A percentile compares a stretch with the other conserved stretches of the same genome.
phyloP scores from a whole-genome alignment of 768 basidiomycete genomes.

The Hydnomerulius pinastri region DNA sequence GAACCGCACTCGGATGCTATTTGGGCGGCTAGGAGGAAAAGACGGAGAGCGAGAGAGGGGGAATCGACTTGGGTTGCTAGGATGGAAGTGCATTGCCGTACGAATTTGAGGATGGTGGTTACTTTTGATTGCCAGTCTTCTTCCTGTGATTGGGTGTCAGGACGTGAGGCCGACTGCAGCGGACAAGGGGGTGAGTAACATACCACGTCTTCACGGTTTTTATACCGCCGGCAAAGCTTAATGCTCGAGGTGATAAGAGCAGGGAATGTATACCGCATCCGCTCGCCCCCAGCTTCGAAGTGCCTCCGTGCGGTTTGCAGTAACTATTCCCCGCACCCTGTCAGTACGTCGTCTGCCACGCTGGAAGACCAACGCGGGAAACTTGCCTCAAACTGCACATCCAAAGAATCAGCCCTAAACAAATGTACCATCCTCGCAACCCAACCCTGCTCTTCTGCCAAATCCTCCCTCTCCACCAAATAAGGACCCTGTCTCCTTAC shows the following conservation, averaged over 20 bases:
- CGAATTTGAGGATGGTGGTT: constrained; percentile 89
- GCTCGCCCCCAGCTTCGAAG: constrained; percentile 89
- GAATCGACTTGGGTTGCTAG: constrained; percentile 93
- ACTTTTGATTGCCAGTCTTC: constrained; percentile 85
- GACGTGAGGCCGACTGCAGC: not conserved
- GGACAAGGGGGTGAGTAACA: constrained; percentile 17
- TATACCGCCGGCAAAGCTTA: constrained; percentile 91
- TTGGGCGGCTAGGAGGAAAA: constrained; percentile 95
- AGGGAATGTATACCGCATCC: constrained; percentile 97
- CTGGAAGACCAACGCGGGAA: too few relatives aligned
- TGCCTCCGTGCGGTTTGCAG: constrained; percentile 89
- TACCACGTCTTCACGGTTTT: constrained; percentile 74
- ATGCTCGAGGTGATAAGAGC: constrained; percentile 92
- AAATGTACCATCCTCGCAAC: constrained; percentile 97
- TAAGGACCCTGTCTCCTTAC: constrained; percentile 60
- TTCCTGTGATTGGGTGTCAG: constrained; percentile 52
- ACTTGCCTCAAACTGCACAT: constrained; percentile 85
- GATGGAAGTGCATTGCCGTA: constrained; percentile 90
- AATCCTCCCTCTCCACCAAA: constrained; percentile 77
- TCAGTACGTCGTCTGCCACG: not conserved
- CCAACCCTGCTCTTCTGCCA: constrained; percentile 99
- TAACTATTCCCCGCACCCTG: constrained; percentile 48
- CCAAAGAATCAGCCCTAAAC: constrained; percentile 85
- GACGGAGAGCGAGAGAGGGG: constrained; percentile 86
- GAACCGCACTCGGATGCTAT: constrained; percentile 93